Base-by-base conservation (phyloP, 2,329 filamentous ascomycete species). In the Alternaria tenuissima region DNA sequence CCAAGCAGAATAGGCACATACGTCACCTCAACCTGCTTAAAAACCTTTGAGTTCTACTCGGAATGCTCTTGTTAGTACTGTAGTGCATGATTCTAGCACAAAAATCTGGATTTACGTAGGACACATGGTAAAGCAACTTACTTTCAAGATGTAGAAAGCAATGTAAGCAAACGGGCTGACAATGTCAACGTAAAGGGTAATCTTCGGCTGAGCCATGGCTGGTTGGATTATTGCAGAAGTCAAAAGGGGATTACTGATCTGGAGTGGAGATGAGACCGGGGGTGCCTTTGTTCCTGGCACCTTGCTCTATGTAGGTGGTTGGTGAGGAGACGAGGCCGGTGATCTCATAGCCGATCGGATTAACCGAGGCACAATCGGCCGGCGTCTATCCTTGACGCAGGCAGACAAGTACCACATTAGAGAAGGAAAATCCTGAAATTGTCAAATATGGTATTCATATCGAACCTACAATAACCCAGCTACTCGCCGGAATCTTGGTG, bases 131-230 rank as follows among this genome's bases (percentile, higher is more conserved):
- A 16, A 30, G 16, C 34, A 38, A 74, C 83, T 65, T 78, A 87
- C 86, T 71, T 81, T 79, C 28, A 85, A 72, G 34, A 87, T 75
- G 67, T 85, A 82, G 71, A 87, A 89, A 3, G 84, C 87, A 57
- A 88, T 79, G 66, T 88, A 89, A 1, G 81, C 85, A 73, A 89
- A 89, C 0, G 87, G 87, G 61, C 82, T 85, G 24, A 89, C 81
- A 11, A 87, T 80, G 76, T 89, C 87, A 46, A 88, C 73, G 65
- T 85, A 88, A 14, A 89, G 77, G 0, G 83, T 87, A 53, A 89
- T 80, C 68, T 83, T 83, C 4, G 83, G 80, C 44, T 73, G 76
- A 22, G 80, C 67, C 83, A 85, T 85, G 11, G 18, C 20, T 16
- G 30, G n/a, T 18, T 11, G 39, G 22, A 9, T 36, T 36, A 24